These are phyloP conservation scores for Phytophthora vignae DNA, from an alignment of 352 stramenopile species.

Conservation along the genomic window DNA sequence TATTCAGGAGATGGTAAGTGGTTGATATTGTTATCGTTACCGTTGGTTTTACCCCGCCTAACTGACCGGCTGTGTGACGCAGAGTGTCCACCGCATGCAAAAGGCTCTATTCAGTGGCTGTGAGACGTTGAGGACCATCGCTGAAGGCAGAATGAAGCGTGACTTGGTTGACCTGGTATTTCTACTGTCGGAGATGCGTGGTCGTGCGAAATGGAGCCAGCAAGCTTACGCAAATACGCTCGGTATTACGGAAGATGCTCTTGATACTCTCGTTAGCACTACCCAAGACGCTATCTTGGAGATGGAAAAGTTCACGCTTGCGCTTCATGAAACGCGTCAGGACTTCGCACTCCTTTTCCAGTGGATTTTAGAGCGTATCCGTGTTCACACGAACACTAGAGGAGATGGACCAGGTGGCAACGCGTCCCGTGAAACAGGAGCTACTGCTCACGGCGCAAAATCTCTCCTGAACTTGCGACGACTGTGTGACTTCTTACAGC, in stretches of 20 bases:
- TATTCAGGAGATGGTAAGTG: constrained; percentile 82
- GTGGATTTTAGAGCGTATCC: constrained; percentile 72
- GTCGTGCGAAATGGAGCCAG: constrained; percentile 57
- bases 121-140: constrained; percentile 41
- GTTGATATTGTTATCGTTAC: background rate
- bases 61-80: background rate
- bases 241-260: constrained; percentile 41
- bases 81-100: constrained; percentile 72
- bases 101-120: constrained; percentile 58
- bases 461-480: constrained; percentile 69
- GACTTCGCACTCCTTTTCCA: constrained; percentile 73
- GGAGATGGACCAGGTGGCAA: background rate
- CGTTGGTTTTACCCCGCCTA: background rate
- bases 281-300: constrained; percentile 49
- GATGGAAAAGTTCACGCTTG: constrained; percentile 52
- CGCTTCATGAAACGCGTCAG: constrained; percentile 61
- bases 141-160: constrained; percentile 48
- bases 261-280: constrained; percentile 48
- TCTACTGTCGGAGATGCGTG: constrained; percentile 62
- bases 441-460: constrained; percentile 26
- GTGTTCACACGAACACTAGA: constrained; percentile 61
- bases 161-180: constrained; percentile 52
- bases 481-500: constrained; percentile 63
- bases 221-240: constrained; percentile 40
- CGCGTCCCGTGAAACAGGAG: background rate